Conservation (phyloP, 495 filamentous ascomycete genomes). For the Podospora fimiseda region DNA sequence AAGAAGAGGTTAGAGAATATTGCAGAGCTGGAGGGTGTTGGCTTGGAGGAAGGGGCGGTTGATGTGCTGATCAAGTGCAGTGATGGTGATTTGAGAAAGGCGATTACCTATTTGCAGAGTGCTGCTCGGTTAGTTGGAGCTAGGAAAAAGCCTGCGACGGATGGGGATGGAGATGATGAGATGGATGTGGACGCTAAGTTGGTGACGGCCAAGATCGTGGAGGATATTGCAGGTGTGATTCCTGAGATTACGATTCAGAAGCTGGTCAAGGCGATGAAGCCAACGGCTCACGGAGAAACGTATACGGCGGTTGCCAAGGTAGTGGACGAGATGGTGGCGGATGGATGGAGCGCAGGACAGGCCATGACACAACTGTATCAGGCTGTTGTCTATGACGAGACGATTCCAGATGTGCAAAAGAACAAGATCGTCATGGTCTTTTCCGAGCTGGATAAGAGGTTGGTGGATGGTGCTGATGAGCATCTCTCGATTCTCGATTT, state of each 20-base stretch:
- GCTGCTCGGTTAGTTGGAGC: constrained; percentile 74
- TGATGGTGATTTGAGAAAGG: constrained; percentile 91
- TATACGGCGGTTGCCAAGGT: constrained; percentile 71
- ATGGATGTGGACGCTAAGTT: constrained; percentile 52
- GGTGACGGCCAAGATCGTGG: constrained; percentile 71
- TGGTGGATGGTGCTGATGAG: constrained; percentile 97
- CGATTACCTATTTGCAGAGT: constrained; percentile 93
- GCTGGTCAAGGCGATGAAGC: constrained; percentile 72
- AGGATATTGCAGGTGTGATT: constrained; percentile 95
- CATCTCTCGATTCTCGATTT: constrained; percentile 86
- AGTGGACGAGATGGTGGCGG: constrained; percentile 84
- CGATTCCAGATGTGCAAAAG: constrained; percentile 76
- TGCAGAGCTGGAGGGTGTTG: constrained; percentile 66
- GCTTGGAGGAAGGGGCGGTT: constrained; percentile 67
- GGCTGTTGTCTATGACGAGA: constrained; percentile 73
- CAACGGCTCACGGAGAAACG: constrained; percentile 52
- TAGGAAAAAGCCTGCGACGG: constrained; percentile 20
- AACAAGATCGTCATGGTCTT: constrained; percentile 85
- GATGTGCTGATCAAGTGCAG: constrained; percentile 79
- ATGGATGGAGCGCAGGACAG: constrained; percentile 97
- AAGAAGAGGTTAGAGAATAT: constrained; percentile 71
- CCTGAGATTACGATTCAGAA: constrained; percentile 63
- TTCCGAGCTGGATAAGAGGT: constrained; percentile 85
- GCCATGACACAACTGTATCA: constrained; percentile 78
- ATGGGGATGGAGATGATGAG: constrained; percentile 36